phyloP scores from a whole-genome alignment of 1,284 basidiomycete species.

The Melampsora abietis-canadensis region DNA sequence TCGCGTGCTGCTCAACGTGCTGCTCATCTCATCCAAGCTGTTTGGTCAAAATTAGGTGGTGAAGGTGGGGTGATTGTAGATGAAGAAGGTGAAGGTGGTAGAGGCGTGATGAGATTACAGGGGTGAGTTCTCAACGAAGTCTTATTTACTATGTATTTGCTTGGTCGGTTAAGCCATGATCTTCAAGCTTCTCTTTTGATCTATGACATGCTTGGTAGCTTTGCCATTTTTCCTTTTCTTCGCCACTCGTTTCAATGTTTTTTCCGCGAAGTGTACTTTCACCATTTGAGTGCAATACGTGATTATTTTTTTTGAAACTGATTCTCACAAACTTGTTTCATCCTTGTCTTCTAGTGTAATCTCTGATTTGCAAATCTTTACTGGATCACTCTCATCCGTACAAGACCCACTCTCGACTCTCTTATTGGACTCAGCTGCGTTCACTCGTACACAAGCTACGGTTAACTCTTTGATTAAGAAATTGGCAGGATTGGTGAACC shows the following conservation, averaged over 20 bases:
- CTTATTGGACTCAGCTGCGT: slow-evolving; percentile 29
- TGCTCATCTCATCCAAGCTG: slow-evolving; percentile 25
- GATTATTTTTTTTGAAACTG: background rate
- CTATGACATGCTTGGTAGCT: background rate
- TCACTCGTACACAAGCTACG: slow-evolving; percentile 38
- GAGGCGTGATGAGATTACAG: slow-evolving; percentile 41
- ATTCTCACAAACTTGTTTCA: background rate
- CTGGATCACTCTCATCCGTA: slow-evolving; percentile 36
- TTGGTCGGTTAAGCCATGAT: no score
- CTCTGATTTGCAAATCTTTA: slow-evolving; percentile 40
- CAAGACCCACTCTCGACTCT: slow-evolving; percentile 34
- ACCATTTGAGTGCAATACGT: no score
- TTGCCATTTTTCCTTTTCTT: background rate
- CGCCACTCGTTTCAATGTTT: no score
- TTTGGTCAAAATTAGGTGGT: slow-evolving; percentile 37
- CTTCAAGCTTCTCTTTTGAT: background rate
- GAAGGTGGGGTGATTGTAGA: slow-evolving; percentile 32
- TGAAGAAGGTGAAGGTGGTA: slow-evolving; percentile 29
- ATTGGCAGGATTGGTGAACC: slow-evolving; percentile 5
- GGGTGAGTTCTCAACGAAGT: background rate
- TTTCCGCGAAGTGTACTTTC: no score
- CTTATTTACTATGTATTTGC: background rate
- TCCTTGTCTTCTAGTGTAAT: slow-evolving; percentile 19
- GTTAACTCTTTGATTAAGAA: slow-evolving; percentile 38
- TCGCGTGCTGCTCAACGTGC: slow-evolving; percentile 21